These are phyloP conservation scores for Climacium dendroides DNA, from an alignment of 225 moss, liverwort and hornwort genomes.

Conservation along the genomic window DNA sequence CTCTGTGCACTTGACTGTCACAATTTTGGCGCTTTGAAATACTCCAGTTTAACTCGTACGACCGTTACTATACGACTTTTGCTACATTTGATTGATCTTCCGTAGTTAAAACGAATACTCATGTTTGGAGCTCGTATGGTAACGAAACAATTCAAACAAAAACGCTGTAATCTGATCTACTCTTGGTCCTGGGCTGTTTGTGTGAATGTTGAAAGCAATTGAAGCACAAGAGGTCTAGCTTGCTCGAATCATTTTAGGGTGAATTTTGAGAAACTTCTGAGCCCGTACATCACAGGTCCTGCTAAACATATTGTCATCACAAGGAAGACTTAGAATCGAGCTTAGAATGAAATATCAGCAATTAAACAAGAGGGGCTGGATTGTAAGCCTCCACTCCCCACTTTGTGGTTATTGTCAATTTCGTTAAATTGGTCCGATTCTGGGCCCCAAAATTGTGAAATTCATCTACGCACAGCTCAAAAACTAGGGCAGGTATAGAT, in stretches of 20 bases:
- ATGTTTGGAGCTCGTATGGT: neutral
- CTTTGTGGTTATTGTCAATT: neutral
- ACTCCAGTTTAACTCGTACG: neutral
- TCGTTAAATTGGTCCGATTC: neutral
- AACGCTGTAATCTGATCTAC: neutral
- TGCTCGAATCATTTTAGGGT: neutral
- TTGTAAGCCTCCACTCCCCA: neutral
- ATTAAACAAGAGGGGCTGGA: neutral
- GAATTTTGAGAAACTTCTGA: neutral
- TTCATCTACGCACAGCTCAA: neutral
- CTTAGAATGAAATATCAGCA: neutral
- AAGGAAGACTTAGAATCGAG: neutral
- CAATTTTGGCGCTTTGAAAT: neutral
- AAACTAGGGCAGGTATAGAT: neutral
- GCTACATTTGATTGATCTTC: neutral
- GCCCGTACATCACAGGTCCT: neutral
- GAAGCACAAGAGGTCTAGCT: neutral
- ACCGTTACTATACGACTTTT: neutral
- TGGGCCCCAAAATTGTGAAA: neutral
- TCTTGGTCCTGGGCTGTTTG: neutral
- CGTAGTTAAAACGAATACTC: neutral
- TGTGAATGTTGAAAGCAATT: neutral
- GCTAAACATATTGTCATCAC: neutral
- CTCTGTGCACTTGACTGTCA: neutral
- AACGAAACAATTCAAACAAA: neutral